These are phyloP conservation scores for Fusarium paranaense DNA, from an alignment of 2,329 filamentous ascomycete species.

Conservation along the genomic window DNA sequence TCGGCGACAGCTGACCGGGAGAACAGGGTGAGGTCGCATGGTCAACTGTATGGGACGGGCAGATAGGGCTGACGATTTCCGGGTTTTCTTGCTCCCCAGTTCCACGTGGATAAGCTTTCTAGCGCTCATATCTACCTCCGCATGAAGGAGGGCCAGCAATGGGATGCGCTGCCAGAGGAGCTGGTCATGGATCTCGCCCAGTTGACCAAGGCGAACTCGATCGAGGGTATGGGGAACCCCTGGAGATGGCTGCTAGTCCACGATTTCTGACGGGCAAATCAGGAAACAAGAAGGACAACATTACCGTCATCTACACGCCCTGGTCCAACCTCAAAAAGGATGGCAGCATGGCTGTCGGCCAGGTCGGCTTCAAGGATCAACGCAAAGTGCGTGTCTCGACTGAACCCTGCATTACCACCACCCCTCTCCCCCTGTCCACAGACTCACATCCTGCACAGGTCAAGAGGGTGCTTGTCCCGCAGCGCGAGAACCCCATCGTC, in stretches of 20 bases:
- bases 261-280: neutral
- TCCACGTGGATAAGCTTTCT: slow-evolving; percentile 97
- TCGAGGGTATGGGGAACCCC: slow-evolving; percentile 74
- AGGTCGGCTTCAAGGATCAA: slow-evolving; percentile 93
- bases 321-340: slow-evolving; percentile 98
- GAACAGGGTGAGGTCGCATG: slow-evolving; percentile 33
- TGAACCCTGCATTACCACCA: neutral
- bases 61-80: slow-evolving; percentile 1
- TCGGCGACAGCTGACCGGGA: slow-evolving; percentile 16
- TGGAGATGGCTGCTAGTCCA: neutral
- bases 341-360: slow-evolving; percentile 93
- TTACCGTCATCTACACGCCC: slow-evolving; percentile 96
- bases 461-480: slow-evolving; percentile 81
- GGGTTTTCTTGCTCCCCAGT: slow-evolving; percentile 64
- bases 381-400: slow-evolving; percentile 65
- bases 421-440: neutral
- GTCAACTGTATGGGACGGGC: neutral
- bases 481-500: slow-evolving; percentile 89
- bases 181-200: slow-evolving; percentile 92
- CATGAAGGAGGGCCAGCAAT: slow-evolving; percentile 79
- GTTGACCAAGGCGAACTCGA: slow-evolving; percentile 98
- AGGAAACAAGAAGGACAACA: slow-evolving; percentile 99
- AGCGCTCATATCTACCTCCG: slow-evolving; percentile 97
- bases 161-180: slow-evolving; percentile 82
- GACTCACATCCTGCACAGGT: slow-evolving; percentile 61